Base-by-base conservation (phyloP, 768 basidiomycete species). In the Dentipellis sp. region DNA sequence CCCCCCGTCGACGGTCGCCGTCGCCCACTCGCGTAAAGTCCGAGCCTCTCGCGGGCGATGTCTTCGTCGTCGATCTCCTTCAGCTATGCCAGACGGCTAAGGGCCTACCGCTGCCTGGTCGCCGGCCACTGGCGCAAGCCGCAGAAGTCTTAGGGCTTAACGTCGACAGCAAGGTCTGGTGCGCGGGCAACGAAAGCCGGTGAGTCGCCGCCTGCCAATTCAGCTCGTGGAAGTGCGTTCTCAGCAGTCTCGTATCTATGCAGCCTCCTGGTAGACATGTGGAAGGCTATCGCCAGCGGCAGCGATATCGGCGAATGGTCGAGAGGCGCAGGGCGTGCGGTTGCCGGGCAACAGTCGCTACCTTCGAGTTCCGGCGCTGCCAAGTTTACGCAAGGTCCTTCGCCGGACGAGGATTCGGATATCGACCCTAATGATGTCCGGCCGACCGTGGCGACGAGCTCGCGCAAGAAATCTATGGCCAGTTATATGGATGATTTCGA, bases 141-240 rank as follows among this genome's bases (percentile, higher is more conserved):
- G 61, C 58, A 35, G 45, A 46, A 10, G 59, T 42, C 36, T 56
- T 62, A 23, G 61, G 56, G 5, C 47, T 60, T 4, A 29, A 22
- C 6, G 40, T 37, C 16, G 49, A 58, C 35, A 42, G 46, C 11
- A 51, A 61, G 39, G 47, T 21, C 37, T 61, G 56, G 54, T 61
- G 56, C 45, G 61, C 61, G 4, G 61, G 61, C 47, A 62, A 62
- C 34, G 61, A 62, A 22, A 60, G 59, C 40, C 53, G 56, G 61
- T 62, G 42, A 52, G 61, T 22, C 36, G 29, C 29, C 29, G 29
- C 29, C 29, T 29, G 3, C 29, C 6, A 29, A 3, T 3, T 29
- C 29, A 29, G 29, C 29, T 3, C 6, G 29, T 29, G 3, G 6
- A 29, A 29, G 29, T 6, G 6, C 29, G 3, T 29, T 29, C 36